A percentile compares a stretch with the other conserved stretches of the same genome.
Conservation (phyloP, 176 grass and related monocot species). For the Oryza nivara region DNA sequence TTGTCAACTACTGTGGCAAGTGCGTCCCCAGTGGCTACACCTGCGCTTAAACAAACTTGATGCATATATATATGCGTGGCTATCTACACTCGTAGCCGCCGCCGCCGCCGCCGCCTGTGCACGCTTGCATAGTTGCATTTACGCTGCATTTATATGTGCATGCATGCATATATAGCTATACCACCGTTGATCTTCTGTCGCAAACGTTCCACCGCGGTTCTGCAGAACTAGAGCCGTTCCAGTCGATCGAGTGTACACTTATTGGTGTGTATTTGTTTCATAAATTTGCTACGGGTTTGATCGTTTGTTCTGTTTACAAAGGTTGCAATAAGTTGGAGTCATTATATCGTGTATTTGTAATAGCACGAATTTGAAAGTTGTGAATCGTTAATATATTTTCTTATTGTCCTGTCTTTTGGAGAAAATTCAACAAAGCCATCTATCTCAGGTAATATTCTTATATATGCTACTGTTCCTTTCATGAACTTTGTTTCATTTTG, state of each 20-base stretch:
- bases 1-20: conserved; percentile 79
- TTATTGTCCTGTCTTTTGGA: not conserved
- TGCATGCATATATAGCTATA: not conserved
- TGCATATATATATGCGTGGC: too few relatives aligned
- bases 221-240: conserved; percentile 17
- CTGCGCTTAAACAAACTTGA: conserved; percentile 33
- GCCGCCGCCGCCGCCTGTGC: conserved; percentile 7
- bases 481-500: not conserved
- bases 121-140: too few relatives aligned
- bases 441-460: not conserved
- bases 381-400: conserved; percentile 1
- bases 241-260: not conserved
- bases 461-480: not conserved
- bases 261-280: not conserved
- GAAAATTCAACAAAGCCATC: conserved; percentile 22
- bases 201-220: conserved; percentile 12
- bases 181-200: not conserved
- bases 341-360: conserved; percentile 11
- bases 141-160: too few relatives aligned
- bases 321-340: not conserved
- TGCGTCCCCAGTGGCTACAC: conserved; percentile 53
- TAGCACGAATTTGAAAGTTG: conserved; percentile 2
- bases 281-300: not conserved
- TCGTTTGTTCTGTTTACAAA: not conserved
- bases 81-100: not conserved